Percentiles rank a stretch among this genome's conserved stretches.
Conservation (phyloP, 805 yeast species). For the Pichia cephalocereana region DNA sequence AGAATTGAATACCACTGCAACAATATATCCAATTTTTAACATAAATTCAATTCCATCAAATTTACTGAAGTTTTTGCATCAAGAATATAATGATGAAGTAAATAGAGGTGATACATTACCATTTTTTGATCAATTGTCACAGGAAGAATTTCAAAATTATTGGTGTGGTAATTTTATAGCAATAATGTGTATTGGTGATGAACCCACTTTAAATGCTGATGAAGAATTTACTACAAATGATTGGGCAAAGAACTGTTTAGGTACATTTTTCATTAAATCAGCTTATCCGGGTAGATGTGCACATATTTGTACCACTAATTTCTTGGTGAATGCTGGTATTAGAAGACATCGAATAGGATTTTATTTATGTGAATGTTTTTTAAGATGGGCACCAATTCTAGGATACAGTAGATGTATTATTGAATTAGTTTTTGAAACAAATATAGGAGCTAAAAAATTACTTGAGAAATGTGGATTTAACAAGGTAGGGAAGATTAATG, state of each 20-base stretch:
- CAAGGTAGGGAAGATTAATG: conserved; percentile 68
- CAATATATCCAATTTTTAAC: conserved; percentile 76
- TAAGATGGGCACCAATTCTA: conserved; percentile 85
- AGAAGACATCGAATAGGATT: conserved; percentile 88
- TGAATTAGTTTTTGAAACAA: conserved; percentile 82
- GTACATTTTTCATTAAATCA: conserved; percentile 77
- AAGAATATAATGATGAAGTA: conserved; percentile 89
- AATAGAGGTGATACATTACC: conserved; percentile 85
- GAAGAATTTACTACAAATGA: conserved; percentile 38
- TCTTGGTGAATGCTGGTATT: conserved; percentile 86
- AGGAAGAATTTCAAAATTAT: conserved; percentile 68
- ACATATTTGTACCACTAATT: conserved; percentile 85
- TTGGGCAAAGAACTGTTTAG: conserved; percentile 92
- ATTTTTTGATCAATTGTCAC: conserved; percentile 66
- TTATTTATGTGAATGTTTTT: conserved; percentile 70
- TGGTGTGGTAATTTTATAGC: conserved; percentile 90
- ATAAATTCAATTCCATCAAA: conserved; percentile 67
- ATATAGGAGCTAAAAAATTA: conserved; percentile 70
- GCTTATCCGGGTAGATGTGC: conserved; percentile 89
- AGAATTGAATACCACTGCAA: conserved; percentile 88
- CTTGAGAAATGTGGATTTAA: conserved; percentile 71
- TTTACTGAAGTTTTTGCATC: conserved; percentile 69
- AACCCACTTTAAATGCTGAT: conserved; percentile 33
- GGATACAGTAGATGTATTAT: conserved; percentile 82
- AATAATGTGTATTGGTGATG: conserved; percentile 71